Base-by-base conservation (phyloP, 192 early-diverging fungal genomes). In the Gigaspora rosea region DNA sequence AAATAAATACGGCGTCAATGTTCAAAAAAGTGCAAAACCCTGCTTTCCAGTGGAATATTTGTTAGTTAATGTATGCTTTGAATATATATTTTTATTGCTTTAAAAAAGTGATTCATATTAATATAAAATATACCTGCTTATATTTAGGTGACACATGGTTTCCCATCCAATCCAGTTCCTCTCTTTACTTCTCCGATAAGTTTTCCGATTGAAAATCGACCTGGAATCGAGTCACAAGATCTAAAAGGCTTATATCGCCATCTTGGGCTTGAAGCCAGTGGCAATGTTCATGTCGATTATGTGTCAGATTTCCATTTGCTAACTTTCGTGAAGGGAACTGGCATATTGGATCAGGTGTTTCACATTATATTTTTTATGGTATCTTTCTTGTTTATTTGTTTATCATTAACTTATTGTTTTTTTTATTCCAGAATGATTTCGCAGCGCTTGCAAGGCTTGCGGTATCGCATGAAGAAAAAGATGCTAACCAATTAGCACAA, bases 11-110 rank as follows among this genome's bases (percentile, higher is more conserved):
- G 91, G 91, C 20, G 80, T 95, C 12, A 81, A 90, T 49, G 97
- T 98, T 7, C 88, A 95, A 69, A 89, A 95, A 62, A 88, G 92
- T 36, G 97, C 97, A 22, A 96, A 97, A 78, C 97, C 97, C 0
- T 93, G 95, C 4, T 99, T 98, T 79, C 97, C 97, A 0, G 92
- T 98, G 1, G 97, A 99, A 75, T 98, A 99, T 78, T 88, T 99
- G 22, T 84, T 99, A 41, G 93, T 98, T 32, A 97, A 96, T 75
- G 94, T 95, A 87, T 81, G 85, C 70, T 32, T 8, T 6, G 6
- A 7, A 6, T 4, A 48, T 32, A 56, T 82, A 36, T 7, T 77
- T 65, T 46, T 41, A 66, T 50, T 66, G 9, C 80, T 62, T 41
- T 32, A 50, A 49, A 81, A 16, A 35, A 49, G 46, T 47, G 36